A percentile compares a stretch with the other conserved stretches of the same genome.
Conservation (phyloP, 148 eudicot species). For the Gaultheria prostrata region DNA sequence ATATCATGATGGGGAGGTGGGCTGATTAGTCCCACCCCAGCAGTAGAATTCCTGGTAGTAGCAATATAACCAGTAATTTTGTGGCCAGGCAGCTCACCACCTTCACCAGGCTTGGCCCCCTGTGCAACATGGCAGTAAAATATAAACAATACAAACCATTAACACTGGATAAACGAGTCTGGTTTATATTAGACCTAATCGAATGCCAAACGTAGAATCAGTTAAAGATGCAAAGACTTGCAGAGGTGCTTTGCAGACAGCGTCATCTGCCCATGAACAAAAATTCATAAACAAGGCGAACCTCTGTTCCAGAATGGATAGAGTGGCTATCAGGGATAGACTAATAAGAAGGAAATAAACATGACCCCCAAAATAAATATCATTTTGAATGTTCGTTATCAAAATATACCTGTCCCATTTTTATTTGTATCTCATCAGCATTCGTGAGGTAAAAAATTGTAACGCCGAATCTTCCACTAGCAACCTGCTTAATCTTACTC, state of each 20-base stretch:
- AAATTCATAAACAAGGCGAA: constrained; percentile 71
- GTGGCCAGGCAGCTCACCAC: constrained; percentile 99
- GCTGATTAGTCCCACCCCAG: constrained; percentile 97
- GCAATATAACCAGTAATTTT: constrained; percentile 97
- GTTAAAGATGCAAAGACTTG: constrained; percentile 71
- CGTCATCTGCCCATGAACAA: constrained; percentile 74
- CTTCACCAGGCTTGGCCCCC: constrained; percentile 99
- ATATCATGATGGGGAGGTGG: constrained; percentile 99
- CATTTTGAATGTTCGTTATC: not conserved
- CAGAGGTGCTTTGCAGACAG: constrained; percentile 52
- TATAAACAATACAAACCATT: constrained; percentile 7
- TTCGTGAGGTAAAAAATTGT: constrained; percentile 94
- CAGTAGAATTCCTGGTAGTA: constrained; percentile 86
- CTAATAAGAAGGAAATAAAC: not conserved
- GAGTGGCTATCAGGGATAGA: constrained; percentile 30
- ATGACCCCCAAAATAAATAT: not conserved
- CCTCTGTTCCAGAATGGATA: constrained; percentile 45
- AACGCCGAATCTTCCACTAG: constrained; percentile 99
- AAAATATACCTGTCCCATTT: constrained; percentile 90
- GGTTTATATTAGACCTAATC: constrained; percentile 56
- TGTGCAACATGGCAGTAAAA: constrained; percentile 22
- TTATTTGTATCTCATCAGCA: constrained; percentile 96
- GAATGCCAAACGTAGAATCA: constrained; percentile 59
- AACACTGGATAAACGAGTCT: constrained; percentile 12
- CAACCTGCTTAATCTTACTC: constrained; percentile 96